phyloP scores from a whole-genome alignment of 2,329 filamentous ascomycete species.

The Lecanicillium sp. region DNA sequence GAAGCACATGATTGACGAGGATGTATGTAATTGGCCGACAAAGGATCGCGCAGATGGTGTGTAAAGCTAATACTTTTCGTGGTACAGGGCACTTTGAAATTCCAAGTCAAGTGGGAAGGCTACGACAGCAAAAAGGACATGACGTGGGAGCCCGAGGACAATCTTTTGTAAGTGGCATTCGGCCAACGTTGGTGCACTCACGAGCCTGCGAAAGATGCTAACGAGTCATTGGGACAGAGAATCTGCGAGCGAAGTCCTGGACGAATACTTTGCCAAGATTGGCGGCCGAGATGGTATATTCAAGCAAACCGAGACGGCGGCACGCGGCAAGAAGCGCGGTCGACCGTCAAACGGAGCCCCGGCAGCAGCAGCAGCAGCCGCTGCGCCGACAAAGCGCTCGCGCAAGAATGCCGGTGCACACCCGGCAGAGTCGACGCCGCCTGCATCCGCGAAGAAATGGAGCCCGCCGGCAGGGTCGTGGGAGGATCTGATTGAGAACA shows the following conservation, averaged over 20 bases:
- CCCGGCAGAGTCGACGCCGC: conserved; percentile 39
- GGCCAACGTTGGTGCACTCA: too few species aligned
- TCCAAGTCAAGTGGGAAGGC: conserved; percentile 70
- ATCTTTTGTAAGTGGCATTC: conserved; percentile 32
- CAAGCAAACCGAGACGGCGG: conserved; percentile 39
- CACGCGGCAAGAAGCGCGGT: conserved; percentile 50
- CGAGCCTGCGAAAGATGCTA: too few species aligned
- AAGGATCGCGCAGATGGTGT: neutral
- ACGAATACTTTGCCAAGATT: conserved; percentile 53
- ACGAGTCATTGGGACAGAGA: too few species aligned
- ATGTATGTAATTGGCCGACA: conserved; percentile 29
- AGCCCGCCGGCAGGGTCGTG: conserved; percentile 64
- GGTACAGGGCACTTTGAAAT: conserved; percentile 43
- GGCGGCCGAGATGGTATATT: conserved; percentile 55
- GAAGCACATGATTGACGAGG: conserved; percentile 51
- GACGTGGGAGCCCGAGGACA: conserved; percentile 75
- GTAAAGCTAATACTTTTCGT: neutral
- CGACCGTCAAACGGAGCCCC: conserved; percentile 22
- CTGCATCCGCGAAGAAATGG: conserved; percentile 43
- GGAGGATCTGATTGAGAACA: conserved; percentile 63
- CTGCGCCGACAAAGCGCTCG: conserved; percentile 30
- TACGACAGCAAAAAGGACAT: conserved; percentile 61
- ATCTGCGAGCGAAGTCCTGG: conserved; percentile 50
- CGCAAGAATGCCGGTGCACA: conserved; percentile 38
- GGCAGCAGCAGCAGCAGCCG: conserved; percentile 22